Evolutionary conservation across 2,329 filamentous ascomycete genomes (phyloP).

Genomic region (Exophiala phaeomuriformis): DNA sequence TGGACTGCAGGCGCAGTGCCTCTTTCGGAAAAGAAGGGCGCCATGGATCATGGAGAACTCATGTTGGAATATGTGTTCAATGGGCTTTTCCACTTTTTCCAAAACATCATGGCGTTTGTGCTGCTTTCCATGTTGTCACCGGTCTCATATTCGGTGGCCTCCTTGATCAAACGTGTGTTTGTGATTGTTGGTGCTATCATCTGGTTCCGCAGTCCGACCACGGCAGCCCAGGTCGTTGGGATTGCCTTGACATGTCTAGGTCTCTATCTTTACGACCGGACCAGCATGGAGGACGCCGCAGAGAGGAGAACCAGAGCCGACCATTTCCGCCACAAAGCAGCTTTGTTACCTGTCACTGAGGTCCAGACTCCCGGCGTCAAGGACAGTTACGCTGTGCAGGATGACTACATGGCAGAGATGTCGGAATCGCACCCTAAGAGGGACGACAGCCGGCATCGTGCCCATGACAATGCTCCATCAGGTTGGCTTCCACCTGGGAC

Average conservation of each 20-base stretch:
- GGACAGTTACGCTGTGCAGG: slow-evolving; percentile 2
- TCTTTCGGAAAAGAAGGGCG: slow-evolving; percentile 67
- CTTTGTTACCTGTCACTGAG: slow-evolving; percentile 61
- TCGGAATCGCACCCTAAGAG: slow-evolving; percentile 33
- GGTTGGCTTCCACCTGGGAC: slow-evolving; percentile 70
- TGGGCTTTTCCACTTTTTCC: slow-evolving; percentile 89
- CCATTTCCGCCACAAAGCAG: slow-evolving; percentile 54
- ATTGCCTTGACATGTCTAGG: slow-evolving; percentile 86
- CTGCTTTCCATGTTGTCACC: slow-evolving; percentile 88
- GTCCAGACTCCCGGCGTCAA: slow-evolving; percentile 29
- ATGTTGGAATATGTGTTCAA: slow-evolving; percentile 91
- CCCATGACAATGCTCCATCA: slow-evolving; percentile 7
- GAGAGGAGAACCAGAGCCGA: slow-evolving; percentile 64
- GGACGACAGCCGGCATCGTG: slow-evolving; percentile 36
- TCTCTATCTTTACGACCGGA: slow-evolving; percentile 91
- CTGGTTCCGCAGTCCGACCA: slow-evolving; percentile 92
- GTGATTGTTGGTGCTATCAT: slow-evolving; percentile 91
- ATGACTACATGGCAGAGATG: slow-evolving; percentile 11
- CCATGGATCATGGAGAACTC: slow-evolving; percentile 56
- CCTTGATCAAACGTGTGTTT: slow-evolving; percentile 92
- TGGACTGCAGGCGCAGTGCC: slow-evolving; percentile 72
- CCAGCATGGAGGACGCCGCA: slow-evolving; percentile 77
- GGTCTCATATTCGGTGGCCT: slow-evolving; percentile 94
- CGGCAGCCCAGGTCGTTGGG: slow-evolving; percentile 70
- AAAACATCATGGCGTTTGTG: slow-evolving; percentile 92